Percentiles rank a stretch among this genome's conserved stretches.
phyloP scores from a whole-genome alignment of 768 basidiomycete genomes.

The Psilocybe cyanescens region DNA sequence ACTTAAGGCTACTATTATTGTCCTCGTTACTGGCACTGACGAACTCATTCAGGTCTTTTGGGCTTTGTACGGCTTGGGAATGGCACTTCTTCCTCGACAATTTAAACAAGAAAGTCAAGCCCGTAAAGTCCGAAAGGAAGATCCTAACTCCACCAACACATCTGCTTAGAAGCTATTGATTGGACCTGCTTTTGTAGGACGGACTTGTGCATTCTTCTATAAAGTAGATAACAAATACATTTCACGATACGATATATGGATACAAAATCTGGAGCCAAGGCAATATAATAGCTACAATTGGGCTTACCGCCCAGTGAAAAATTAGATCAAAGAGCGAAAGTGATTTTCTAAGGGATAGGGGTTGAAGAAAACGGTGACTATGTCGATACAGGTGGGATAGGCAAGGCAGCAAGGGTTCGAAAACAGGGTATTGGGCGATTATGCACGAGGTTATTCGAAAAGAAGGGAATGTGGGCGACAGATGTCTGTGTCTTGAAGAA shows the following conservation, averaged over 20 bases:
- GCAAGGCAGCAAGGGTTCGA: slow-evolving; percentile 13
- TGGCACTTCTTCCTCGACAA: slow-evolving; percentile 50
- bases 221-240: slow-evolving; percentile 24
- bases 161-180: slow-evolving; percentile 8
- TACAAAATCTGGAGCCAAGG: slow-evolving; percentile 19
- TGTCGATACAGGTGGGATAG: slow-evolving; percentile 24
- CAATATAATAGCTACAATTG: slow-evolving; percentile 17
- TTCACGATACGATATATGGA: slow-evolving; percentile 21
- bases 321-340: slow-evolving; percentile 9
- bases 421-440: slow-evolving; percentile 18
- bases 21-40: slow-evolving; percentile 2
- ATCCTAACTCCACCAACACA: slow-evolving; percentile 14
- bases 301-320: slow-evolving; percentile 8
- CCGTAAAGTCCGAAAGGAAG: slow-evolving; percentile 22
- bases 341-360: slow-evolving; percentile 4
- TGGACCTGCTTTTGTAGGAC: neutral
- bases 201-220: slow-evolving; percentile 12
- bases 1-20: neutral
- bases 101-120: slow-evolving; percentile 39
- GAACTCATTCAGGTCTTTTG: slow-evolving; percentile 44
- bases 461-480: slow-evolving; percentile 1
- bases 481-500: neutral
- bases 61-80: slow-evolving; percentile 44
- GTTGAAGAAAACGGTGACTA: slow-evolving; percentile 15
- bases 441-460: slow-evolving; percentile 1